Evolutionary conservation across 202 grass and related monocot genomes (phyloP), one percentile per base, ranked within the genome.

Genomic region (Setaria italica): DNA sequence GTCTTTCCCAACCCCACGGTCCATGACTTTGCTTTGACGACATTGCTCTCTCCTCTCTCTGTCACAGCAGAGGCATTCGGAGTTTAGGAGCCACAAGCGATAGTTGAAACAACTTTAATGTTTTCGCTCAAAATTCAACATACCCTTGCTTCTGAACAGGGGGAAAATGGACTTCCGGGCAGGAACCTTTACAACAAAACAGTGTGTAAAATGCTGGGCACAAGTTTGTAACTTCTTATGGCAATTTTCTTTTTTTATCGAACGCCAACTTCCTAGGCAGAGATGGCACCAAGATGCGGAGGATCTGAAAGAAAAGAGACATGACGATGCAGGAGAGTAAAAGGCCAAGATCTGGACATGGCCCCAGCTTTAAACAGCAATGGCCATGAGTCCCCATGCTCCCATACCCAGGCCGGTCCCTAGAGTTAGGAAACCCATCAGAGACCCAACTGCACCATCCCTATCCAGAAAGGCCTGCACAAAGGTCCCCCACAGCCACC

Each of bases 401-500:
- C 50, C 80, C 77, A 81, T 58, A 58, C 72, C 55, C 77, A 88
- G 72, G 64, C 49, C 21, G 66, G 83, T 69, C 86, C 86, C 73
- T 74, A 66, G 72, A 50, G 76, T 73, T 73, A 66, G 82, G 77
- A 85, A 88, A 72, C 74, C 84, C 74, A 86, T 80, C 83, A 86
- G 19, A 86, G 43, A 80, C 11, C 74, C 67, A 86, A 83, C 87
- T 86, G 90, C 79, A 84, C 73, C 79, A 84, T 84, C 80, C 87
- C 76, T 81, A 81, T 77, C 72, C 70, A 85, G 77, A 77, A 81
- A 78, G 87, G 76, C 67, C 82, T 91, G 58, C 49, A 67, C 76
- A 65, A 46, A 81, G 84, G 84, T 87, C 80, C 80, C 83, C 86
- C 62, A 71, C 78, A 69, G 43, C 79, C 90, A 92, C 90, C 80